Evolutionary conservation across 1,284 basidiomycete genomes (phyloP).

Genomic region (Sphagnurus paluster): DNA sequence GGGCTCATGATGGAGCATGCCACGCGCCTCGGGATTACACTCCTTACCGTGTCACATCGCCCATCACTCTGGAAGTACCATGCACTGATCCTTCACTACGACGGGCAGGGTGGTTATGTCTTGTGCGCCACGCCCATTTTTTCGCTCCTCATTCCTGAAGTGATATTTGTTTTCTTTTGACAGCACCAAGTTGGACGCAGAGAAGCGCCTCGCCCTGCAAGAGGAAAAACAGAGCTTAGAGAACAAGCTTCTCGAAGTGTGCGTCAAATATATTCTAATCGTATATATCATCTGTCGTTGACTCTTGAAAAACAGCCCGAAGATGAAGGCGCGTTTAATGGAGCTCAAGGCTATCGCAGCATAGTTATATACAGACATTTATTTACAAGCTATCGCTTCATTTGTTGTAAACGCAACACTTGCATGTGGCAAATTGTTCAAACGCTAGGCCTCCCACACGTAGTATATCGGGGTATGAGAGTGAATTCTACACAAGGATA

Average conservation of each 20-base stretch:
- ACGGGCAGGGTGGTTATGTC: conserved; percentile 80
- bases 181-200: conserved; percentile 89
- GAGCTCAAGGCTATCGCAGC: conserved; percentile 55
- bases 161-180: conserved; percentile 5
- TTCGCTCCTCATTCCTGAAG: conserved; percentile 1
- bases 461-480: too few species aligned
- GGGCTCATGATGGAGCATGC: conserved; percentile 96
- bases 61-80: conserved; percentile 97
- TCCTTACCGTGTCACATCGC: conserved; percentile 89
- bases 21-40: conserved; percentile 82
- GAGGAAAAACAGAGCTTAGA: conserved; percentile 91
- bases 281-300: conserved; percentile 16
- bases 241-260: conserved; percentile 80
- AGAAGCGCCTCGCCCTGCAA: conserved; percentile 88
- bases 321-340: conserved; percentile 75
- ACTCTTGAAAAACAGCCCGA: conserved; percentile 53
- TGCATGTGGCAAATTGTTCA: too few species aligned
- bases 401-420: too few species aligned
- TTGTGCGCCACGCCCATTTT: conserved; percentile 57
- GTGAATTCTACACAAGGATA: too few species aligned
- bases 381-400: background rate
- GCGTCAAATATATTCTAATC: conserved; percentile 29
- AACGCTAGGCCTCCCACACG: too few species aligned
- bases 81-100: conserved; percentile 88
- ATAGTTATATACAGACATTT: background rate